These are phyloP conservation scores for Kodamaea leandrae DNA, from an alignment of 805 yeast species.

Conservation along the genomic window DNA sequence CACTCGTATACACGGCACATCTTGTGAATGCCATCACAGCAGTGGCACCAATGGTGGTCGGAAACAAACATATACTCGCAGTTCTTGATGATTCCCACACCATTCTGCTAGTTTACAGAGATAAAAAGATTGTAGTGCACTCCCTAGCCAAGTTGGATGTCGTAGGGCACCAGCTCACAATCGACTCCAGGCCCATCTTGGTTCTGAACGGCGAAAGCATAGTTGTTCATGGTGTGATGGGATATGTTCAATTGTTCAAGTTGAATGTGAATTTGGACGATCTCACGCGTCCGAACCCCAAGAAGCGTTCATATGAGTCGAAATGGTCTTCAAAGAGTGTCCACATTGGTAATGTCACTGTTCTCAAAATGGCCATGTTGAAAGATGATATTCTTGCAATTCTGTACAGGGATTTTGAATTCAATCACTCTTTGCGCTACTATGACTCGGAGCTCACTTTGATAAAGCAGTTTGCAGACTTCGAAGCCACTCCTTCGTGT, in stretches of 20 bases:
- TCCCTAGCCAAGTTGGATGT: constrained; percentile 15
- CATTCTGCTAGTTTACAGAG: constrained; percentile 3
- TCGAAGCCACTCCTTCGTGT: constrained; percentile 29
- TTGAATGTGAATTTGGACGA: neutral
- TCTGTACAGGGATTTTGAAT: constrained; percentile 34
- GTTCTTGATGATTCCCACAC: constrained; percentile 7
- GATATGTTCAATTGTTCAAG: constrained; percentile 11
- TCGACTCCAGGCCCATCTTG: constrained; percentile 21
- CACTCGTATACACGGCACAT: neutral
- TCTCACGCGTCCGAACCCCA: neutral
- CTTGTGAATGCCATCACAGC: neutral
- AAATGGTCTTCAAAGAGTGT: constrained; percentile 11
- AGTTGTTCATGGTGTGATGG: constrained; percentile 17
- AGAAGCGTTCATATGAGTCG: neutral
- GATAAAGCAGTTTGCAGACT: constrained; percentile 25
- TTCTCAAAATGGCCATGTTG: constrained; percentile 17
- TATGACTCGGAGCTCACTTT: constrained; percentile 17
- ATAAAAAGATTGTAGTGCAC: constrained; percentile 1
- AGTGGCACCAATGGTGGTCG: constrained; percentile 3
- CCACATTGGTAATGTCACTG: constrained; percentile 20
- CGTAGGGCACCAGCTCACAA: constrained; percentile 22
- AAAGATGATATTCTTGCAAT: constrained; percentile 21
- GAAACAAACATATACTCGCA: constrained; percentile 2
- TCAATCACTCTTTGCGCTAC: constrained; percentile 30
- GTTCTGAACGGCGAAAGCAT: constrained; percentile 11